These are phyloP conservation scores for Gyromitra esculenta DNA, from an alignment of 2,329 filamentous ascomycete genomes.

Conservation along the genomic window DNA sequence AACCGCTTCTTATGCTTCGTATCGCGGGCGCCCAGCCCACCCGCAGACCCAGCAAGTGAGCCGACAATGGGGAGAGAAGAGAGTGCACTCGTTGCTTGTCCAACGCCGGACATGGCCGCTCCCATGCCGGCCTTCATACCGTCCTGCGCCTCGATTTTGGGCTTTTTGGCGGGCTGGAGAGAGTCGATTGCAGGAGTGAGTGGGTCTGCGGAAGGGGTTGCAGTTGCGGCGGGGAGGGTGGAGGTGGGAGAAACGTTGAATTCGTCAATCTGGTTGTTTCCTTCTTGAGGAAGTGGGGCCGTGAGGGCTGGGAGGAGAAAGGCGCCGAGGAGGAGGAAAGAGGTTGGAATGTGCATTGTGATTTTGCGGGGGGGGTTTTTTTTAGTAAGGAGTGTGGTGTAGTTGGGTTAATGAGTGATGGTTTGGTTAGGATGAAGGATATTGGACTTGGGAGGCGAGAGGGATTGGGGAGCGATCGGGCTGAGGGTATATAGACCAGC, in stretches of 20 bases:
- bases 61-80: slow-evolving; percentile 33
- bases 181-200: slow-evolving; percentile 9
- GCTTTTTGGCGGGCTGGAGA: slow-evolving; percentile 26
- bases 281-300: slow-evolving; percentile 45
- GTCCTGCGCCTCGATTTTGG: slow-evolving; percentile 39
- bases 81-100: slow-evolving; percentile 23
- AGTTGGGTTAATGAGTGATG: slow-evolving; percentile 30
- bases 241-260: slow-evolving; percentile 44
- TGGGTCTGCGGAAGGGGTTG: neutral
- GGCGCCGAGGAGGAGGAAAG: slow-evolving; percentile 30
- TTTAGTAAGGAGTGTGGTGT: slow-evolving; percentile 37
- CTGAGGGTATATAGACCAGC: slow-evolving; percentile 40
- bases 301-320: slow-evolving; percentile 18
- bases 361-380: neutral
- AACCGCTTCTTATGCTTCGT: slow-evolving; percentile 4
- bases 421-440: neutral
- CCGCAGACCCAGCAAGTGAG: slow-evolving; percentile 10
- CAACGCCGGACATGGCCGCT: slow-evolving; percentile 44
- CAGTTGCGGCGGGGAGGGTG: slow-evolving; percentile 12
- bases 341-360: slow-evolving; percentile 32
- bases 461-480: neutral
- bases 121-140: slow-evolving; percentile 43
- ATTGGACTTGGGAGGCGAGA: neutral
- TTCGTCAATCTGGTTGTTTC: slow-evolving; percentile 47
- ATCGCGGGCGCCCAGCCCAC: slow-evolving; percentile 27